Conservation (phyloP, 1,139 yeast species). For the Saccharomycopsis hybrid region DNA sequence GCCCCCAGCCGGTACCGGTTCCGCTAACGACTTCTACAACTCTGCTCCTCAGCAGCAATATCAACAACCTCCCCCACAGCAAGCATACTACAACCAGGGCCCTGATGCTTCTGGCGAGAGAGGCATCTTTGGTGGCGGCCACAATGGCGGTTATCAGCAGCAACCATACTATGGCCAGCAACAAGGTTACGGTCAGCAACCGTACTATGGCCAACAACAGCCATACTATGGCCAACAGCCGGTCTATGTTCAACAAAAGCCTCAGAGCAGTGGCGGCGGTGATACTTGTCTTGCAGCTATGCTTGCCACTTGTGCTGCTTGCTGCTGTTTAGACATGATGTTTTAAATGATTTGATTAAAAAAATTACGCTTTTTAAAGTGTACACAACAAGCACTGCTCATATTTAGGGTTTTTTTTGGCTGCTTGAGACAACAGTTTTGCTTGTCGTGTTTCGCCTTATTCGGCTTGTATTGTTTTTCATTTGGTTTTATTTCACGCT, state of each 20-base stretch:
- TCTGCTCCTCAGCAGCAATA: conserved; percentile 12
- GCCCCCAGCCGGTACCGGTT: too few species aligned
- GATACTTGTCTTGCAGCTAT: conserved; percentile 18
- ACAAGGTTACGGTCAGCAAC: neutral
- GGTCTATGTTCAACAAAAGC: conserved; percentile 19
- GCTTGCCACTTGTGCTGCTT: conserved; percentile 21
- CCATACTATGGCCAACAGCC: conserved; percentile 9
- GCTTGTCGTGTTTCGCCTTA: too few species aligned
- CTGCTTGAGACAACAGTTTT: too few species aligned
- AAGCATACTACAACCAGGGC: conserved; percentile 5
- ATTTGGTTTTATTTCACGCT: too few species aligned
- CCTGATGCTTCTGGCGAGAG: conserved; percentile 2
- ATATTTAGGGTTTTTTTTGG: too few species aligned
- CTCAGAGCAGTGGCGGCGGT: neutral
- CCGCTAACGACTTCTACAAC: conserved; percentile 19
- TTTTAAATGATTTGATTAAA: too few species aligned
- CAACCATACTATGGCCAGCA: conserved; percentile 11
- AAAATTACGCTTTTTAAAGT: too few species aligned
- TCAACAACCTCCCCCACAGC: conserved; percentile 6
- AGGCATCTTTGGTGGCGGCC: conserved; percentile 4
- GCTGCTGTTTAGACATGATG: conserved; percentile 20
- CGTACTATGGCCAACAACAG: neutral
- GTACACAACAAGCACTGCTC: too few species aligned
- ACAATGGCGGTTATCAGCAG: conserved; percentile 4
- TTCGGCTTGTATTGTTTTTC: too few species aligned